Evolutionary conservation across 2,329 filamentous ascomycete genomes (phyloP), one percentile per base, ranked within the genome.

Genomic region (Lachnellula suecica): DNA sequence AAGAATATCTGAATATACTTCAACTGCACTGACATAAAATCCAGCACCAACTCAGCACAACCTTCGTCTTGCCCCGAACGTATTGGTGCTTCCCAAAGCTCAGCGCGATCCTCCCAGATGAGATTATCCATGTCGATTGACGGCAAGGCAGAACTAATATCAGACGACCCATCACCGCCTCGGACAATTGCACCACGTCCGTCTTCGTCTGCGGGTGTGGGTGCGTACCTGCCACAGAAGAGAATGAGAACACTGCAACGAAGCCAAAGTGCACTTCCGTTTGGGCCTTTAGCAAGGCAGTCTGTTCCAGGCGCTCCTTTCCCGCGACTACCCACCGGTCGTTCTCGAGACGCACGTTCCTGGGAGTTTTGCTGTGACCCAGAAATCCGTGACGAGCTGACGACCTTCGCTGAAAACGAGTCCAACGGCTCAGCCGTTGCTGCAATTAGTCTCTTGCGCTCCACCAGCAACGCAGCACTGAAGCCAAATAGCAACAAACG

Each of bases 351-450:
- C 68, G 89, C 91, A 17, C 85, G 91, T 46, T 89, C 88, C 6
- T 97, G 93, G 93, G 90, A 96, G 65, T 91, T 91, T 52, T 92
- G 89, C 73, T 93, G 90, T 63, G 90, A 96, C 66, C 85, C 86
- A 7, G 89, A 94, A 59, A 77, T 82, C 47, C 85, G 88, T 40
- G 89, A 91, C 64, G 88, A 91, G 59, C 74, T 96, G 50, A 91
- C 87, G 20, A 82, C 82, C n/a, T 87, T 90, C 60, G 88, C 89
- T 9, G 88, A 93, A 71, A 85, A 89, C 61, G 90, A 95, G 66
- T 83, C 83, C 7, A 89, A 80, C 60, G 90, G 89, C 20, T 92
- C 88, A 38, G 90, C 89, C 49, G 82, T 88, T 54, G 88, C 88
- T 29, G 90, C 89, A 31, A 94, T 96, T 54, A 90, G 84, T 58